These are phyloP conservation scores for Raphanus raphanistrum DNA, from an alignment of 345 rosid species.

Conservation along the genomic window DNA sequence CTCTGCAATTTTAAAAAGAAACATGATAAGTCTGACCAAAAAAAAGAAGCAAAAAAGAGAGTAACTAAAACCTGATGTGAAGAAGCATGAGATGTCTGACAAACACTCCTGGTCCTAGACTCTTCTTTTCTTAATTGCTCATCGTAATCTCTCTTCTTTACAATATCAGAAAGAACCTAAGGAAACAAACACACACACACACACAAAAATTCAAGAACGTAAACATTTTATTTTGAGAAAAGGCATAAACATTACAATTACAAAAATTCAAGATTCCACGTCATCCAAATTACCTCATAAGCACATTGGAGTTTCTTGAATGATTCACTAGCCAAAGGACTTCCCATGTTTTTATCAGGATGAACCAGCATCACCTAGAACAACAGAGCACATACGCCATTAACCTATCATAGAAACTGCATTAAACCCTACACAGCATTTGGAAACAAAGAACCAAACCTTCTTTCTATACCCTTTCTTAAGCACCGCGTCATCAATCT, in stretches of 20 bases:
- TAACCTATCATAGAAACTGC: not conserved
- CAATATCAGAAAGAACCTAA: conserved; percentile 87
- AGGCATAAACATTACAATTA: not conserved
- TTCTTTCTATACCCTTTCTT: conserved; percentile 89
- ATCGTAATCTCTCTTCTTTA: conserved; percentile 89
- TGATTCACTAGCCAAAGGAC: conserved; percentile 86
- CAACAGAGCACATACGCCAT: conserved; percentile 13
- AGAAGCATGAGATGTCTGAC: conserved; percentile 46
- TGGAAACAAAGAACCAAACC: conserved; percentile 44
- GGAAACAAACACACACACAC: not conserved
- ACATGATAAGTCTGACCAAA: not conserved
- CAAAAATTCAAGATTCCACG: not conserved
- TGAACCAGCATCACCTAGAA: conserved; percentile 96
- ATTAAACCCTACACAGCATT: conserved; percentile 2
- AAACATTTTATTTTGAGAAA: no score
- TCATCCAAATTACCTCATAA: conserved; percentile 62
- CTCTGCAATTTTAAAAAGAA: conserved; percentile 43
- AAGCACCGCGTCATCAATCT: conserved; percentile 57
- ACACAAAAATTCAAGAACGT: not conserved
- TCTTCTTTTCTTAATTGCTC: conserved; percentile 88
- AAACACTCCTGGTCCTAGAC: conserved; percentile 69
- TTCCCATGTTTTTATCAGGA: conserved; percentile 99
- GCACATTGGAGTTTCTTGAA: conserved; percentile 98
- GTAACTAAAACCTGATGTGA: conserved; percentile 59
- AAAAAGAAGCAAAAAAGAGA: not conserved